phyloP scores from a whole-genome alignment of 192 early-diverging fungal species.

The Geosiphon pyriformis region DNA sequence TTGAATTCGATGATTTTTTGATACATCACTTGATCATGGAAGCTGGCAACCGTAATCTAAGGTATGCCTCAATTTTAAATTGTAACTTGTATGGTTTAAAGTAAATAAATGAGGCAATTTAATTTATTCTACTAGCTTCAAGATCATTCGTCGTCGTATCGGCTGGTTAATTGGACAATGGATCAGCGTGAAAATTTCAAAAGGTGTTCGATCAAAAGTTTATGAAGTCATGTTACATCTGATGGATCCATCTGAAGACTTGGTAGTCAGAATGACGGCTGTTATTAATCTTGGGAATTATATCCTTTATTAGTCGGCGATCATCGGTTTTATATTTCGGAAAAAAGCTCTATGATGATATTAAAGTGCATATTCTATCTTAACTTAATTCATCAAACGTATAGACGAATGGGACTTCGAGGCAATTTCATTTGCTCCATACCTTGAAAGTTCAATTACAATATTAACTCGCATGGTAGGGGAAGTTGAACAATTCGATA shows the following conservation, averaged over 20 bases:
- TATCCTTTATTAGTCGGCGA: constrained; percentile 37
- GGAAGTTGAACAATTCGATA: constrained; percentile 70
- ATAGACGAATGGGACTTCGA: constrained; percentile 88
- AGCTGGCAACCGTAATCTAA: constrained; percentile 43
- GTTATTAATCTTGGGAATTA: constrained; percentile 56
- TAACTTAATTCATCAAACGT: constrained; percentile 10
- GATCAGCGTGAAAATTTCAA: constrained; percentile 72
- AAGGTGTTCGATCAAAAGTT: constrained; percentile 52
- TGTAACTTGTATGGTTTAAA: neutral
- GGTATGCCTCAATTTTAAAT: constrained; percentile 27
- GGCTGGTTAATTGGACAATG: constrained; percentile 83
- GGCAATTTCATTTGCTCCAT: constrained; percentile 57
- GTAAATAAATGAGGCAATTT: neutral
- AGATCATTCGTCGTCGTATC: constrained; percentile 59
- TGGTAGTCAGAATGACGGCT: constrained; percentile 78
- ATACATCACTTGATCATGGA: constrained; percentile 53
- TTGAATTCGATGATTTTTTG: constrained; percentile 82
- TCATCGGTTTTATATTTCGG: no score
- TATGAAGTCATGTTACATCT: constrained; percentile 71
- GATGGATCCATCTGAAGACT: constrained; percentile 61
- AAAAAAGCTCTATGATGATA: no score
- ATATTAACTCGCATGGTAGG: constrained; percentile 53
- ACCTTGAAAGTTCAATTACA: constrained; percentile 53
- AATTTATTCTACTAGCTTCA: constrained; percentile 30
- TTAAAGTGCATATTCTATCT: no score